These are phyloP conservation scores for Linderina pennispora DNA, from an alignment of 192 early-diverging fungal genomes.

Conservation along the genomic window DNA sequence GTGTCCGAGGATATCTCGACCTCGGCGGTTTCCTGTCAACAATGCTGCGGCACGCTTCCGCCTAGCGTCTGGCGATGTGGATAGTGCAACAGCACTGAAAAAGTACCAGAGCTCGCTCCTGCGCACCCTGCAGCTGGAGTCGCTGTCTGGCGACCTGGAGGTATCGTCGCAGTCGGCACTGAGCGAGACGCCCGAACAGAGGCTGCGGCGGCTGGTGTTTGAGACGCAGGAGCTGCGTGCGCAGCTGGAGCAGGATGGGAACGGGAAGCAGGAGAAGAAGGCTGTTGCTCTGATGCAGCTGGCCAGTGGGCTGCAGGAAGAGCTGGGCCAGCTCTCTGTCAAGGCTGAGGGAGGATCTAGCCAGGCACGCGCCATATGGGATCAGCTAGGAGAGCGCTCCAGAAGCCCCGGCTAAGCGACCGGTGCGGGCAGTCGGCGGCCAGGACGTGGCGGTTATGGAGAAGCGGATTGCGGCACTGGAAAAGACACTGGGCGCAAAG, in stretches of 20 bases:
- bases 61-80: constrained; percentile 9
- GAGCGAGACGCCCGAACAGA: constrained; percentile 68
- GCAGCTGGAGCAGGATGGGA: constrained; percentile 38
- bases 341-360: neutral
- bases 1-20: constrained; percentile 22
- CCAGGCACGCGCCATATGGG: too few species aligned
- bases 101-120: constrained; percentile 36
- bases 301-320: constrained; percentile 20
- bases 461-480: constrained; percentile 26
- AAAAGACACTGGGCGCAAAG: constrained; percentile 15
- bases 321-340: constrained; percentile 20
- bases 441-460: constrained; percentile 15
- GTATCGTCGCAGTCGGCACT: constrained; percentile 17
- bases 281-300: constrained; percentile 31
- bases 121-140: constrained; percentile 35
- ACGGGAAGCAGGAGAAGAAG: constrained; percentile 1
- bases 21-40: neutral
- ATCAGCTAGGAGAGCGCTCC: neutral
- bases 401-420: too few species aligned
- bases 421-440: too few species aligned
- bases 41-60: constrained; percentile 31
- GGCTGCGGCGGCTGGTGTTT: constrained; percentile 67
- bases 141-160: constrained; percentile 5
- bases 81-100: constrained; percentile 11
- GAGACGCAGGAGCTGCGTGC: constrained; percentile 77